Percentiles rank a stretch among this genome's conserved stretches.
Conservation (phyloP, 768 basidiomycete species). For the Lanmaoa pseudosensibilis region DNA sequence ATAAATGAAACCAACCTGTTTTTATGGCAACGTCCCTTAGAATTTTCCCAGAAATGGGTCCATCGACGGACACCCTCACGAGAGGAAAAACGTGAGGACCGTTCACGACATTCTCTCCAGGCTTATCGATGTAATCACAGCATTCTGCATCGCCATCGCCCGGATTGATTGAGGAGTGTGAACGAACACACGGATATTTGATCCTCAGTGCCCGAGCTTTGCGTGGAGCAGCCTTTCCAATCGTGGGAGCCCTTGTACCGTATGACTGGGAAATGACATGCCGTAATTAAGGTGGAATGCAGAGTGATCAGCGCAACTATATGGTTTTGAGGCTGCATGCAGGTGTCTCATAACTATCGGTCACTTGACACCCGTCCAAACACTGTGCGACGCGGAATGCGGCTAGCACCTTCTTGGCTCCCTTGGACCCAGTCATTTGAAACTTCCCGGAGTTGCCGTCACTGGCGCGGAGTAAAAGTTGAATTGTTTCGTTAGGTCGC, state of each 20-base stretch:
- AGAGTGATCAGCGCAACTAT: constrained; percentile 1
- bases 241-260: neutral
- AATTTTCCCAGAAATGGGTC: neutral
- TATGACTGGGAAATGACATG: constrained; percentile 12
- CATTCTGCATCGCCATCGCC: neutral
- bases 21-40: neutral
- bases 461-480: constrained; percentile 13
- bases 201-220: neutral
- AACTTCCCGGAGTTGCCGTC: constrained; percentile 1
- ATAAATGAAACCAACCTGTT: constrained; percentile 13
- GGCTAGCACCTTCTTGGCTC: no score
- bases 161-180: neutral
- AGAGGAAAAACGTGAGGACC: neutral
- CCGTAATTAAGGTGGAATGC: constrained; percentile 10
- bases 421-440: no score
- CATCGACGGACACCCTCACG: neutral
- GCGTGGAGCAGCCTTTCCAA: neutral
- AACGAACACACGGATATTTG: neutral
- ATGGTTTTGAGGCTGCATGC: neutral
- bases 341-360: no score
- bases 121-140: neutral
- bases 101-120: neutral
- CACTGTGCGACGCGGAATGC: no score
- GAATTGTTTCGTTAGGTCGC: constrained; percentile 9
- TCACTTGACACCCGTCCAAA: neutral